phyloP scores from a whole-genome alignment of 805 yeast species.

The Pichia rugopelliculosa region DNA sequence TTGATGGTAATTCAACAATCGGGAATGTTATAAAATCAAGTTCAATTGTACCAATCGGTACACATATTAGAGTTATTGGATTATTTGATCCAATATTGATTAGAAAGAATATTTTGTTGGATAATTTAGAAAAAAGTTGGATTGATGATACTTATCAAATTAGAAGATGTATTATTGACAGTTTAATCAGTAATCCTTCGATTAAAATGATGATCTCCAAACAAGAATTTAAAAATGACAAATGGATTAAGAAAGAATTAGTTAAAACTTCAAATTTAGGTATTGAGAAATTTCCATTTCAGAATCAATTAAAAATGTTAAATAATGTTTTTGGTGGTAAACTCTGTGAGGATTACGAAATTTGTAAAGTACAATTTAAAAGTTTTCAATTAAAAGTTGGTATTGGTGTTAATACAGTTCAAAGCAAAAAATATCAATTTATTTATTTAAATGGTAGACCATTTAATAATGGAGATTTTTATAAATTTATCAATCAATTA shows the following conservation, averaged over 20 bases:
- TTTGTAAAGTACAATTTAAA: conserved; percentile 22
- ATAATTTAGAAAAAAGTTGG: conserved; percentile 13
- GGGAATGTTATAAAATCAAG: conserved; percentile 1
- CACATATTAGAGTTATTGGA: conserved; percentile 31
- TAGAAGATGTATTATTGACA: conserved; percentile 25
- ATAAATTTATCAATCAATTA: conserved; percentile 18
- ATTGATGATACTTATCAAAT: conserved; percentile 24
- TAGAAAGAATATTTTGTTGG: conserved; percentile 26
- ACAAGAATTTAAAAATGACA: not conserved
- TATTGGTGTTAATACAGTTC: conserved; percentile 31
- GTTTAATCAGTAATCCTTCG: conserved; percentile 23
- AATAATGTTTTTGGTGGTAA: conserved; percentile 27
- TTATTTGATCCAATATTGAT: conserved; percentile 40
- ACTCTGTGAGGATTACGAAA: conserved; percentile 20
- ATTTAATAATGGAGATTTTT: conserved; percentile 18
- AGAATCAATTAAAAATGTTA: conserved; percentile 14
- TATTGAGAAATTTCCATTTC: not conserved
- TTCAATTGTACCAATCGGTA: conserved; percentile 26
- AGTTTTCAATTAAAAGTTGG: conserved; percentile 30
- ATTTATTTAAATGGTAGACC: conserved; percentile 38
- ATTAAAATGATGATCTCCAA: conserved; percentile 15
- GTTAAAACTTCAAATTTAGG: not conserved
- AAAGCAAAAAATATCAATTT: conserved; percentile 35
- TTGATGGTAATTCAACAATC: conserved; percentile 13
- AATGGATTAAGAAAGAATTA: not conserved